Evolutionary conservation across 768 basidiomycete genomes (phyloP), one percentile per base, ranked within the genome.

Genomic region (Daedaleopsis nitida): DNA sequence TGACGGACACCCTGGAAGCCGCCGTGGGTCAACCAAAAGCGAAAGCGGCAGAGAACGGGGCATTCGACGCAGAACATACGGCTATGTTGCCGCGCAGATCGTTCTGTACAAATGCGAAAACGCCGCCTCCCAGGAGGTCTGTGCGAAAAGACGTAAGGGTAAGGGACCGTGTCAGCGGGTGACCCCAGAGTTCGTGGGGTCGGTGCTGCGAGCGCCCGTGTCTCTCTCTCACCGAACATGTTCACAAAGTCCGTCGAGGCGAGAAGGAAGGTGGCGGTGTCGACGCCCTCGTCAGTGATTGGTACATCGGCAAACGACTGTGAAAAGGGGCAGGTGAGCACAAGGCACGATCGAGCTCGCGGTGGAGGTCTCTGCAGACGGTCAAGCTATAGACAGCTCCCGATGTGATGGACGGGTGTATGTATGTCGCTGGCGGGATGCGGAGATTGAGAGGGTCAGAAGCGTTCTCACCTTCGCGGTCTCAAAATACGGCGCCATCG

Each of bases 301-400:
- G 86, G 83, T 43, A 98, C 92, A 63, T 96, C 91, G 68, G 83
- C 85, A 74, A 92, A 98, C 11, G 92, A 94, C 95, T 97, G 65
- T 56, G 16, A 48, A 32, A 12, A 24, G 24, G 27, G 27, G 7
- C 27, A 7, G 48, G 34, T 65, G 38, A 56, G 52, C 38, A 55
- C 52, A 38, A 58, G 45, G 50, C 10, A 52, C 57, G 34, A 7
- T 3, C 57, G 34, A 16, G 24, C 21, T 34, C 10, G 47, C 57
- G 34, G 27, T 3, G 53, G 34, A 16, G 24, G 35, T 34, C 34
- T 12, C 43, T 43, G 44, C 47, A 54, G 19, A 49, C 17, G 56
- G 50, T 58, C 55, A 53, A 66, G 37, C n/a, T 21, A 59, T 55
- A 55, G 24, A 52, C 52, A 60, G 21, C 56, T 35, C 48, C 57